Percentiles rank a stretch among this genome's conserved stretches.
phyloP scores from a whole-genome alignment of 345 rosid species.

The Hevea brasiliensis region DNA sequence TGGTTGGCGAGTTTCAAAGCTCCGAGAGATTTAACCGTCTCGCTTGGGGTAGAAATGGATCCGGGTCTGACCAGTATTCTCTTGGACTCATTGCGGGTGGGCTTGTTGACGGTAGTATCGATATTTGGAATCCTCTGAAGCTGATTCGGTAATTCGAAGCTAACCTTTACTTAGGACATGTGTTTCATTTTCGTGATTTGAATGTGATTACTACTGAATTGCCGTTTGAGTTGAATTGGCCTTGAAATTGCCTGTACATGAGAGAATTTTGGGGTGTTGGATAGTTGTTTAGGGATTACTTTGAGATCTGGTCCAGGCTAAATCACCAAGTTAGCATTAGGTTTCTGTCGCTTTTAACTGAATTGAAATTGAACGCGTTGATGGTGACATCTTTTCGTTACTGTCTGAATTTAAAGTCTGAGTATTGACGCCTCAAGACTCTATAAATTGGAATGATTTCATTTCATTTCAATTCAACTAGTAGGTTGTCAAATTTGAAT shows the following conservation, averaged over 20 bases:
- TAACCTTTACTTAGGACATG: neutral
- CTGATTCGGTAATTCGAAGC: constrained; percentile 59
- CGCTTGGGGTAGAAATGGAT: constrained; percentile 91
- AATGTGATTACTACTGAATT: constrained; percentile 7
- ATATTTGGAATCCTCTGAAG: constrained; percentile 78
- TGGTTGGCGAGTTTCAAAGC: constrained; percentile 78
- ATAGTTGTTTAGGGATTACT: neutral
- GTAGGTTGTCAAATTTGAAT: neutral
- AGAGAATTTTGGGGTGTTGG: neutral
- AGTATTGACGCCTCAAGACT: neutral
- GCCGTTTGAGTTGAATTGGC: neutral
- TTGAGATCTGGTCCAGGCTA: constrained; percentile 3
- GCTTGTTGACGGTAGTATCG: constrained; percentile 85
- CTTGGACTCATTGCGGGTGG: constrained; percentile 97
- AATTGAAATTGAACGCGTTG: neutral
- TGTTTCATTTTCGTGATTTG: neutral
- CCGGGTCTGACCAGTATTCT: constrained; percentile 68
- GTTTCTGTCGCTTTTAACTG: neutral
- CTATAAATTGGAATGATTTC: neutral
- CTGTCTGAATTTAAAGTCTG: neutral
- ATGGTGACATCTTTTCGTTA: neutral
- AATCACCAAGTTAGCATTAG: neutral
- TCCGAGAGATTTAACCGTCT: constrained; percentile 94
- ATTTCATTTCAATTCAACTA: no score
- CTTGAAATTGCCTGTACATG: neutral